Evolutionary conservation across 306 rosid genomes (phyloP), one percentile per base, ranked within the genome.

Genomic region (Quillaja saponaria): DNA sequence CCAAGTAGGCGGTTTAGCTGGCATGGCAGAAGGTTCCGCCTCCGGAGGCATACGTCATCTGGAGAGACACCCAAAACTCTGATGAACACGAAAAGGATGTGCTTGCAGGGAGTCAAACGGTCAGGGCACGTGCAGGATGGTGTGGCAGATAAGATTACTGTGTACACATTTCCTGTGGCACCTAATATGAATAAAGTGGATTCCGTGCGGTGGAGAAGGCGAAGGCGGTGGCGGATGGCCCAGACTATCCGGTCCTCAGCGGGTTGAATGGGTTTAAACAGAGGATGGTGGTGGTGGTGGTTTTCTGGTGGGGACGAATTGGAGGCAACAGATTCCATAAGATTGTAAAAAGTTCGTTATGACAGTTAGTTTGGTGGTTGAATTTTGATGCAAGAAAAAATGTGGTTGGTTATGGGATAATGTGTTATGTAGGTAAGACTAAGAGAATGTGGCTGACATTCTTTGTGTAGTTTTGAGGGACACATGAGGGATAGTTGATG

Each of bases 41-140:
- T 58, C 16, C 91, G 74, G 9, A 89, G 87, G 58, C 87, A 87
- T 8, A 35, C 34, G 11, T 83, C 95, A 1, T 85, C 85, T 0
- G 67, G 79, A 38, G 91, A 58, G 1, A 85, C 69, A 0, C 97
- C 96, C 10, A 94, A 14, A 0, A 77, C 99, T 14, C 84, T 79
- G 20, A 94, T 81, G 7, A 83, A 56, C 4, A 94, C 84, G 15
- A 94, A 94, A 9, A 89, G 73, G 12, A 89, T 75, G 82, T 89
- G 99, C 51, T 94, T 94, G 85, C 99, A 94, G 0, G 99, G 97
- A 0, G 77, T 76, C 9, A 82, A 63, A 1, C 73, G 95, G 64
- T 89, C 95, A 0, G 99, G 97, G 79, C 99, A 94, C 6, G 87
- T 78, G 86, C 99, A 94, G 0, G 83, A 71, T 3, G 87, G 97